Conservation (phyloP, 495 filamentous ascomycete species). For the Xylaria scruposa region DNA sequence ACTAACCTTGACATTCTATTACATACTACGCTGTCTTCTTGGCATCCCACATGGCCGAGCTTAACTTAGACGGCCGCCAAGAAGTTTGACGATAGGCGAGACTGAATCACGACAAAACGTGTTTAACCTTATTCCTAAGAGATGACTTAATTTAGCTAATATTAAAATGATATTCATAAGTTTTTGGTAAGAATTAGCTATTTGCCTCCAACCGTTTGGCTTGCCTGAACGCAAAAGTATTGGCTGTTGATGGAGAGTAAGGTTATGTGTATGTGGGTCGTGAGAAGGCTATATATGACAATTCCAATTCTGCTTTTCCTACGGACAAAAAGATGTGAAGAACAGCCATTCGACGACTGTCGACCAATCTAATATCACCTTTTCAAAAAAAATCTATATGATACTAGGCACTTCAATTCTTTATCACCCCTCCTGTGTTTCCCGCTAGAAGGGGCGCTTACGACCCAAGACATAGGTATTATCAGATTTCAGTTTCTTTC, state of each 20-base stretch:
- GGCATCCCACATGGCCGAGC: slow-evolving; percentile 14
- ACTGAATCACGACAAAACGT: background rate
- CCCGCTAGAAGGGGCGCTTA: background rate
- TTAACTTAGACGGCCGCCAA: background rate
- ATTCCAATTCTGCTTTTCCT: background rate
- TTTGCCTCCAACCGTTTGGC: background rate
- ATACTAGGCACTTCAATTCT: background rate
- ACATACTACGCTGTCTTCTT: slow-evolving; percentile 4
- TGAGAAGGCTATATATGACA: slow-evolving; percentile 1
- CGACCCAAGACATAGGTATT: background rate
- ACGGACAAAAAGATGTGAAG: background rate
- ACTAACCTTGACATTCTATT: background rate
- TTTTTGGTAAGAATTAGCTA: background rate
- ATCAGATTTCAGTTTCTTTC: background rate
- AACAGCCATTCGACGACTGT: background rate
- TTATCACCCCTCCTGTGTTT: background rate
- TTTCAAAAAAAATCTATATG: background rate
- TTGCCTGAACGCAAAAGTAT: background rate
- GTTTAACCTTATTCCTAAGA: background rate
- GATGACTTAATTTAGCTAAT: slow-evolving; percentile 3
- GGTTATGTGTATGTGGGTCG: background rate
- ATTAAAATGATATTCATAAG: background rate
- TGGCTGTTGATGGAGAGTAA: background rate
- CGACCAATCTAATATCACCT: background rate
- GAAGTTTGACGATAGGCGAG: background rate